phyloP scores from a whole-genome alignment of 148 eudicot genomes.

The Chenopodium album region DNA sequence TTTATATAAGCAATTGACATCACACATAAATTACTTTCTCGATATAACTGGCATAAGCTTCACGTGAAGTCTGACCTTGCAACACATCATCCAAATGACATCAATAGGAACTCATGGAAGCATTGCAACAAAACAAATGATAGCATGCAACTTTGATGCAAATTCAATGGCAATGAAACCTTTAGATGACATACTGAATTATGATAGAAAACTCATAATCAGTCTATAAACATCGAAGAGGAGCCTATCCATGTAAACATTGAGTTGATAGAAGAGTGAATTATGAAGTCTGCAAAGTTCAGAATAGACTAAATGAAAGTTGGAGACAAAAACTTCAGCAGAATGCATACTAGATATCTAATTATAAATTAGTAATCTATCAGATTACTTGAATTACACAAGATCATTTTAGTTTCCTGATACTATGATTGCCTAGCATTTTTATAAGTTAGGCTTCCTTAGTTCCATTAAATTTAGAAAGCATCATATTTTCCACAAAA shows the following conservation, averaged over 20 bases:
- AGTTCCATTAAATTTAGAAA: neutral
- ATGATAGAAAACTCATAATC: neutral
- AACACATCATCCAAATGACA: neutral
- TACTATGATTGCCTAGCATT: too few relatives aligned
- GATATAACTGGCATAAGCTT: neutral
- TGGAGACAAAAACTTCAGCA: neutral
- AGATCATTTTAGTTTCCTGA: neutral
- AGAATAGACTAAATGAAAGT: neutral
- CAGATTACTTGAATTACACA: neutral
- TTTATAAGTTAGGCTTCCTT: neutral
- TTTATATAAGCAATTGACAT: neutral
- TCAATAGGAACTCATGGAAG: neutral
- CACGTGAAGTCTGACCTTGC: neutral
- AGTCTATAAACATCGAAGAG: neutral
- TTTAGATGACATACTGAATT: neutral
- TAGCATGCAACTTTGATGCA: constrained; percentile 1
- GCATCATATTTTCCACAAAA: neutral
- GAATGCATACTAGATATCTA: neutral
- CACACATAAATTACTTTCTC: neutral
- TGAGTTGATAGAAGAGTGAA: neutral
- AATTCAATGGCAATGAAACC: neutral
- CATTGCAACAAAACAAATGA: too few relatives aligned
- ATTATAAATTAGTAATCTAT: neutral
- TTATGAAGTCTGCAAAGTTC: neutral
- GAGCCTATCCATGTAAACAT: neutral